These are phyloP conservation scores for Trichoderma oligosporum DNA, from an alignment of 2,329 filamentous ascomycete genomes.

Conservation along the genomic window DNA sequence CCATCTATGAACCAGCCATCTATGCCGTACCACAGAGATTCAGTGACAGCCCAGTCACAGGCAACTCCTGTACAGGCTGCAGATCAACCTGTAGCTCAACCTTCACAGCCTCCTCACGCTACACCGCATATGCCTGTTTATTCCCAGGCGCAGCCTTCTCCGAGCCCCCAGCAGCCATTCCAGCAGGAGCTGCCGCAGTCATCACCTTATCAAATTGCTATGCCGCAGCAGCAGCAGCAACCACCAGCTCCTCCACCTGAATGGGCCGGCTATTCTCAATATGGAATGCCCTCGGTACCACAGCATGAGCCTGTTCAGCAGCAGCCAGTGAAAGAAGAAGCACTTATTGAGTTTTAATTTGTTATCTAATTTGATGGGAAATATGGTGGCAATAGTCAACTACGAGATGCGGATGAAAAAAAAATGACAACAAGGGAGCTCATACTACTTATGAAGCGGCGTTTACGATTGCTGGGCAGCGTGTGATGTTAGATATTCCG, in stretches of 20 bases:
- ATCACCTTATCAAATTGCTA: slow-evolving; percentile 27
- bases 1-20: slow-evolving; percentile 40
- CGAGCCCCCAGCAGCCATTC: slow-evolving; percentile 5
- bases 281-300: slow-evolving; percentile 61
- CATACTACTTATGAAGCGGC: slow-evolving; percentile 4
- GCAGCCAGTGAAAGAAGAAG: slow-evolving; percentile 64
- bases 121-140: slow-evolving; percentile 21
- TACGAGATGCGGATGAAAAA: not conserved
- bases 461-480: slow-evolving; percentile 15
- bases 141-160: not conserved
- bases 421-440: not conserved
- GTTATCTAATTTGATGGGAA: not conserved
- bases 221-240: slow-evolving; percentile 31
- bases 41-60: slow-evolving; percentile 36
- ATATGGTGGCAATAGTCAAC: not conserved
- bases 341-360: slow-evolving; percentile 68
- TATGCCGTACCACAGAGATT: slow-evolving; percentile 43
- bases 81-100: slow-evolving; percentile 29
- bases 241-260: slow-evolving; percentile 37
- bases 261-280: slow-evolving; percentile 52
- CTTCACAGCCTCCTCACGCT: slow-evolving; percentile 29
- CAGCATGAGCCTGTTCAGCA: slow-evolving; percentile 38
- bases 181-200: slow-evolving; percentile 19
- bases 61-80: slow-evolving; percentile 32
- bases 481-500: slow-evolving; percentile 8